Conservation (phyloP, 2,329 filamentous ascomycete genomes). For the Paecilomyces variotii region DNA sequence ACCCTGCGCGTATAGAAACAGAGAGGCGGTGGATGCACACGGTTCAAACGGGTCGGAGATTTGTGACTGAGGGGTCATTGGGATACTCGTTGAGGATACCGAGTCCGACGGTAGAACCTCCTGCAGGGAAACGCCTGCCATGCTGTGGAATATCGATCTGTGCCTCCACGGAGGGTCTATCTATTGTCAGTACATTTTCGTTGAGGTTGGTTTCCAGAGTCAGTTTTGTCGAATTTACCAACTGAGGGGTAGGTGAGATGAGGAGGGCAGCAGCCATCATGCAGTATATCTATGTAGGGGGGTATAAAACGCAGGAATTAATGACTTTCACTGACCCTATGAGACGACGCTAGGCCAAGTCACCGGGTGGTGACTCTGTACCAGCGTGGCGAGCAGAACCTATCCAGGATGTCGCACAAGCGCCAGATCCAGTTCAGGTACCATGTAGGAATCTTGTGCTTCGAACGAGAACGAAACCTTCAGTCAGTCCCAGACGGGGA, state of each 20-base stretch:
- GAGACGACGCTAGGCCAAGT: not conserved
- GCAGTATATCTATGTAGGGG: not conserved
- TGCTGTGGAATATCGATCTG: conserved; percentile 19
- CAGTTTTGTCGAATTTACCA: not conserved
- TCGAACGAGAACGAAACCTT: not conserved
- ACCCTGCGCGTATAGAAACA: conserved; percentile 82
- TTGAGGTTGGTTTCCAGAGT: not conserved
- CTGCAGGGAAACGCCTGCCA: conserved; percentile 54
- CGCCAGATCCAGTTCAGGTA: conserved; percentile 2
- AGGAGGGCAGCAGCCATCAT: not conserved
- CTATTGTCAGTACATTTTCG: not conserved
- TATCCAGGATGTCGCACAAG: not conserved
- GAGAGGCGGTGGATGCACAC: conserved; percentile 81
- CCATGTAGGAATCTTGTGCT: not conserved
- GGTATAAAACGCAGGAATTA: not conserved
- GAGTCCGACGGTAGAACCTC: conserved; percentile 54
- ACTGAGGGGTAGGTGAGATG: conserved; percentile 6
- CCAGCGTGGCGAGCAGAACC: not conserved
- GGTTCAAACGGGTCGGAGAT: conserved; percentile 59
- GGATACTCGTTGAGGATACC: conserved; percentile 46
- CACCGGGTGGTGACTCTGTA: not conserved
- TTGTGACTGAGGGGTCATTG: conserved; percentile 30
- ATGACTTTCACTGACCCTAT: not conserved
- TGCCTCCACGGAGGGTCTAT: not conserved
- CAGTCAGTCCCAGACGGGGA: not conserved